These are phyloP conservation scores for Candida golubevii DNA, from an alignment of 805 yeast genomes.

Conservation along the genomic window DNA sequence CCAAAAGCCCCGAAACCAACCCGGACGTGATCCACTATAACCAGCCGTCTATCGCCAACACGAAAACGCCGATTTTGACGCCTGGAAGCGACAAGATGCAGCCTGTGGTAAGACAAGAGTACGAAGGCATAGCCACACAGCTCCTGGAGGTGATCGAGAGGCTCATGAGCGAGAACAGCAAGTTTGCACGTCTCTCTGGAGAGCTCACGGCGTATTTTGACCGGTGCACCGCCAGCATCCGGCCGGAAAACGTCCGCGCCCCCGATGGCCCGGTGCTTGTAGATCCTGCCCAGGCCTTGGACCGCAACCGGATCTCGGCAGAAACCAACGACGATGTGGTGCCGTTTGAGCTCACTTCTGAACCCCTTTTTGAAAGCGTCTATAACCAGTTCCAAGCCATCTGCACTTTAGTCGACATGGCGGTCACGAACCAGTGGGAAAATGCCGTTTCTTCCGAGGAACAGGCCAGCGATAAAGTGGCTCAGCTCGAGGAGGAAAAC, in stretches of 20 bases:
- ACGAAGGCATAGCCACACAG: conserved; percentile 30
- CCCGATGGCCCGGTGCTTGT: conserved; percentile 3
- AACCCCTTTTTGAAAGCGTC: conserved; percentile 32
- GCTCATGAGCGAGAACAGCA: conserved; percentile 33
- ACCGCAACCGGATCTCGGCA: conserved; percentile 16
- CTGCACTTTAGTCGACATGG: conserved; percentile 12
- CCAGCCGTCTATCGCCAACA: conserved; percentile 28
- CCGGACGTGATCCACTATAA: conserved; percentile 19
- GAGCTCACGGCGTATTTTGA: conserved; percentile 25
- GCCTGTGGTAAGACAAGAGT: conserved; percentile 21
- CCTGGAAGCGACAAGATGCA: background rate
- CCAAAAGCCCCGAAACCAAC: conserved; percentile 1
- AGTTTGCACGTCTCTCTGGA: conserved; percentile 30
- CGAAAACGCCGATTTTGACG: background rate
- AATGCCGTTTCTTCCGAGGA: conserved; percentile 10
- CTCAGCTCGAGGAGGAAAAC: conserved; percentile 30
- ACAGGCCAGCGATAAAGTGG: conserved; percentile 13
- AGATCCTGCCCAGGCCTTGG: conserved; percentile 32
- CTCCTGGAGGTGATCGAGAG: conserved; percentile 33
- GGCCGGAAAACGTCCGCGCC: conserved; percentile 11
- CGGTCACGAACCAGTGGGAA: background rate
- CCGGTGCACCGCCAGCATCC: conserved; percentile 25
- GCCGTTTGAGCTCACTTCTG: conserved; percentile 31
- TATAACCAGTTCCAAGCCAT: conserved; percentile 34
- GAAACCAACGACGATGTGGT: conserved; percentile 27